These are phyloP conservation scores for Dactylellina parvicollis DNA, from an alignment of 2,329 filamentous ascomycete species.

Conservation along the genomic window DNA sequence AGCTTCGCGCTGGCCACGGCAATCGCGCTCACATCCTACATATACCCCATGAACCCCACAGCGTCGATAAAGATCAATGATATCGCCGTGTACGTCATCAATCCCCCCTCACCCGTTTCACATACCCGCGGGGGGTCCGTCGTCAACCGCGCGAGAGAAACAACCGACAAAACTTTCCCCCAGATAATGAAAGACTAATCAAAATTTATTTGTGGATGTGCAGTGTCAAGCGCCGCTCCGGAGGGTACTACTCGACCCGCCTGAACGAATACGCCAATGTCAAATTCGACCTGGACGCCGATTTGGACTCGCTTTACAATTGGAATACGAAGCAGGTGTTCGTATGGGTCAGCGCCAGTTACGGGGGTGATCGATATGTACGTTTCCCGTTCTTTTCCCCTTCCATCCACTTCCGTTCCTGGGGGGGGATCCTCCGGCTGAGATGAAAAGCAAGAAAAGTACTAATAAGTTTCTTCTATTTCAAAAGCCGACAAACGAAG, in stretches of 20 bases:
- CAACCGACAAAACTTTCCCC: no score
- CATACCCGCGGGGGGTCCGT: background rate
- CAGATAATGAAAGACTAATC: background rate
- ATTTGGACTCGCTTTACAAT: conserved; percentile 90
- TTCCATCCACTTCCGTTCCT: conserved; percentile 58
- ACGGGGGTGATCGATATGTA: conserved; percentile 60
- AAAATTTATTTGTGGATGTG: conserved; percentile 26
- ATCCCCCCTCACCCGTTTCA: background rate
- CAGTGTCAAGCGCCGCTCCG: conserved; percentile 89
- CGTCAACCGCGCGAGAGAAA: background rate
- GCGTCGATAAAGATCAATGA: conserved; percentile 74
- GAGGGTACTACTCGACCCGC: conserved; percentile 86
- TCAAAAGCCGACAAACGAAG: conserved; percentile 69
- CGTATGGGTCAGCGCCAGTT: conserved; percentile 88
- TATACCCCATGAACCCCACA: conserved; percentile 74
- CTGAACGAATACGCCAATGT: conserved; percentile 96
- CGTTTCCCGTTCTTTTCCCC: background rate
- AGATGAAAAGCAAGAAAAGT: conserved; percentile 42
- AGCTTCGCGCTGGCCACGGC: conserved; percentile 81
- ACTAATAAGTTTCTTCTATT: background rate
- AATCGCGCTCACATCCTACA: conserved; percentile 81
- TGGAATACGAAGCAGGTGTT: conserved; percentile 99
- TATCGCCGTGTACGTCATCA: conserved; percentile 78
- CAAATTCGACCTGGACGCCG: conserved; percentile 87
- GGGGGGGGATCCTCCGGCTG: no score